phyloP scores from a whole-genome alignment of 2,329 filamentous ascomycete genomes.

The Fonsecaea erecta region DNA sequence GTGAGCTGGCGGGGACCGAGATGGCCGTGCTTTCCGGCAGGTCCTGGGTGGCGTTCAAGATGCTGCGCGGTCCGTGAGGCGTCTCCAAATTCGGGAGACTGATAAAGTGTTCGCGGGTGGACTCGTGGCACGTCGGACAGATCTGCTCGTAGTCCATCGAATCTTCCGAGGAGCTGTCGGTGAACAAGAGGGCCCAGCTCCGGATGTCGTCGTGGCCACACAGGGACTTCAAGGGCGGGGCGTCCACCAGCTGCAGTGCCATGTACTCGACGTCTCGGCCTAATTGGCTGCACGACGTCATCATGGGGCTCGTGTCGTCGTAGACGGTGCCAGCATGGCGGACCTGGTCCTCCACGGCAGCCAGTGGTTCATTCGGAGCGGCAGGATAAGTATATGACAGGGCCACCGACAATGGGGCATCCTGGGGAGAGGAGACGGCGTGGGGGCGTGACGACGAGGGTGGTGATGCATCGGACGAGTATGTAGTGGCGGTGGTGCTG shows the following conservation, averaged over 20 bases:
- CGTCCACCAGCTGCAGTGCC: slow-evolving; percentile 32
- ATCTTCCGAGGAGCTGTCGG: slow-evolving; percentile 27
- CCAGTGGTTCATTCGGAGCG: background rate
- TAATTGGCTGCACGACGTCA: slow-evolving; percentile 24
- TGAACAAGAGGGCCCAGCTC: slow-evolving; percentile 31
- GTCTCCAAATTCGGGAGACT: slow-evolving; percentile 33
- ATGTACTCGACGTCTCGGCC: slow-evolving; percentile 35
- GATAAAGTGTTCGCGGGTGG: slow-evolving; percentile 33
- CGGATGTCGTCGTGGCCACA: slow-evolving; percentile 36
- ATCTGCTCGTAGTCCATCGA: slow-evolving; percentile 30
- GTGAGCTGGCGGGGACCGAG: slow-evolving; percentile 34
- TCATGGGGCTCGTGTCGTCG: slow-evolving; percentile 11
- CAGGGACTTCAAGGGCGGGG: slow-evolving; percentile 28
- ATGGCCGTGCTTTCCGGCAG: slow-evolving; percentile 22
- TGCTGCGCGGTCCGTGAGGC: slow-evolving; percentile 20
- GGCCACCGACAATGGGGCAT: slow-evolving; percentile 4
- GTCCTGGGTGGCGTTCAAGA: slow-evolving; percentile 28
- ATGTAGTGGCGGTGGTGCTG: slow-evolving; percentile 15
- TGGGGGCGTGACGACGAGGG: slow-evolving; percentile 9
- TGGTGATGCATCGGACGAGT: slow-evolving; percentile 10
- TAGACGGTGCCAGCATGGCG: slow-evolving; percentile 18
- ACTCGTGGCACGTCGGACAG: slow-evolving; percentile 34
- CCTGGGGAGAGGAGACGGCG: slow-evolving; percentile 16
- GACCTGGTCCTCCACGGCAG: slow-evolving; percentile 12
- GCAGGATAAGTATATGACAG: slow-evolving; percentile 7